phyloP scores from a whole-genome alignment of 352 stramenopile genomes.

The Pythium apleroticum region DNA sequence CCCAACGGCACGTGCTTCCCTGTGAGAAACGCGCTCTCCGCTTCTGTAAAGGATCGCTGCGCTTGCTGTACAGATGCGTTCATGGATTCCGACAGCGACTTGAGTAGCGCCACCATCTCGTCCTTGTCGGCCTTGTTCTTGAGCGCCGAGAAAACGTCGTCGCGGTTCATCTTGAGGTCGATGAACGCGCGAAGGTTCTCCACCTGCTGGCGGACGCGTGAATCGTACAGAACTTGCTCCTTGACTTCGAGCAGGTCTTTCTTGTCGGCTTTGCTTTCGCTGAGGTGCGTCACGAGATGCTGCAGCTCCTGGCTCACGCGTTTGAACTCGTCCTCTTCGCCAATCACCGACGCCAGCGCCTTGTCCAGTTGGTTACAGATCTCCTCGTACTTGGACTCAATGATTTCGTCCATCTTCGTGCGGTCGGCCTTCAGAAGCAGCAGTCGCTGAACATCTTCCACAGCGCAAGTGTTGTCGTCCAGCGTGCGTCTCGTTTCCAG shows the following conservation, averaged over 20 bases:
- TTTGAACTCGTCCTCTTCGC: conserved; percentile 89
- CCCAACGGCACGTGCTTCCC: conserved; percentile 53
- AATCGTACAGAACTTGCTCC: conserved; percentile 87
- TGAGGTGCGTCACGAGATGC: conserved; percentile 76
- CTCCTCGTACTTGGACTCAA: conserved; percentile 91
- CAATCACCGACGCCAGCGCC: conserved; percentile 78
- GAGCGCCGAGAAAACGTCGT: conserved; percentile 80
- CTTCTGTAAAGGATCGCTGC: conserved; percentile 57
- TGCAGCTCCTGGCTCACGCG: conserved; percentile 81
- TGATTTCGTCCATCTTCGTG: conserved; percentile 84
- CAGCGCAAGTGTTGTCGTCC: conserved; percentile 82
- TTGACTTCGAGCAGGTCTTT: conserved; percentile 86
- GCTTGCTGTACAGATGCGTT: conserved; percentile 76
- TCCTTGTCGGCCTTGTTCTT: conserved; percentile 88
- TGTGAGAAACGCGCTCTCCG: conserved; percentile 73
- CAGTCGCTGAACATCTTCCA: conserved; percentile 80
- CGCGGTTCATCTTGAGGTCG: conserved; percentile 88
- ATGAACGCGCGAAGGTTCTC: conserved; percentile 86
- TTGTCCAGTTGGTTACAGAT: conserved; percentile 92
- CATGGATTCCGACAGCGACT: conserved; percentile 81
- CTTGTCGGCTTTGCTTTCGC: conserved; percentile 82
- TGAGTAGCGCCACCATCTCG: conserved; percentile 79
- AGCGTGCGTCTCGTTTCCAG: conserved; percentile 76
- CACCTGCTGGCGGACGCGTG: conserved; percentile 79
- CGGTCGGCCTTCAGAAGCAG: conserved; percentile 79